Evolutionary conservation across 108 stramenopile genomes (phyloP).

Genomic region (Fragilaria radians): DNA sequence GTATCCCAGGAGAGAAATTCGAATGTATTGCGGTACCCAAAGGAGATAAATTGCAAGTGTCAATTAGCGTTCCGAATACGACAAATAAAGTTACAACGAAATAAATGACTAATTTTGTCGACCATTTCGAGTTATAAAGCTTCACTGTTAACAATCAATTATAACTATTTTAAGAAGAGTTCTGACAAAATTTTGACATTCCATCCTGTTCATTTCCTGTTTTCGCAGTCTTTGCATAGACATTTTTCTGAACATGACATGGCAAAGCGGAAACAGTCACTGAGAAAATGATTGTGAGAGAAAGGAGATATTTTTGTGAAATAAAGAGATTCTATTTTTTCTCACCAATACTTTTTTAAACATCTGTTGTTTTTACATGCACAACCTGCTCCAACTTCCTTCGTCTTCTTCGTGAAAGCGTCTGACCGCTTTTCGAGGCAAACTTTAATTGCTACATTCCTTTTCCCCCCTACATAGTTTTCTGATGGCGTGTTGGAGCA

Average conservation of each 20-base stretch:
- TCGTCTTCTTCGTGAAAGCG: slow-evolving; percentile 30
- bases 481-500: slow-evolving; percentile 30
- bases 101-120: too few species aligned
- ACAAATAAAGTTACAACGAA: too few species aligned
- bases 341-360: neutral
- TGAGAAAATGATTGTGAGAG: slow-evolving; percentile 71
- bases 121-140: too few species aligned
- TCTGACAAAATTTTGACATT: too few species aligned
- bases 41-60: neutral
- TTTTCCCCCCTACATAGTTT: slow-evolving; percentile 20
- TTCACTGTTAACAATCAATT: too few species aligned
- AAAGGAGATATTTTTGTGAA: slow-evolving; percentile 3
- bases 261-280: slow-evolving; percentile 81
- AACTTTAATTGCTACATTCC: slow-evolving; percentile 31
- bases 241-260: slow-evolving; percentile 44
- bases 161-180: too few species aligned
- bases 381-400: slow-evolving; percentile 64
- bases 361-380: slow-evolving; percentile 70
- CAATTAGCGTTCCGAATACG: neutral
- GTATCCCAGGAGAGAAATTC: neutral
- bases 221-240: slow-evolving; percentile 40
- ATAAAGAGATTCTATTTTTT: neutral
- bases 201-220: slow-evolving; percentile 11
- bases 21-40: neutral
- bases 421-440: slow-evolving; percentile 47